Evolutionary conservation across 441 rosid species (phyloP), one percentile per base, ranked within the genome.

Genomic region (Gossypium aridum): DNA sequence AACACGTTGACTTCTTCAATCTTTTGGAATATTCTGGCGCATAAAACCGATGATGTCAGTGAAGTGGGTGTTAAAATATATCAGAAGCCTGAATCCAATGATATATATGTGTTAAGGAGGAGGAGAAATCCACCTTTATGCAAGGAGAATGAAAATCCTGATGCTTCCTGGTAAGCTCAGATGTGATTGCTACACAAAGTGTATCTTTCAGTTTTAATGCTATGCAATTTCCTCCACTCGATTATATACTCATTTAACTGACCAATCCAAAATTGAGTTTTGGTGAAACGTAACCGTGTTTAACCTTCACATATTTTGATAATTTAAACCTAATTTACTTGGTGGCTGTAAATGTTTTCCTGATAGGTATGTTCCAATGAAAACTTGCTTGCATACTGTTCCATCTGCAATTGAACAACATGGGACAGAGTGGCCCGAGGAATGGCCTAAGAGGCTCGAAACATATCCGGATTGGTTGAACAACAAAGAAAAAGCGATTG

Each of bases 341-440:
- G 68, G 64, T 77, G 59, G 62, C 49, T 12, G 20, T 54, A 53
- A 61, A 23, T 25, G 45, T 51, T 22, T 71, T 54, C n/a, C 37
- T 16, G 76, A 72, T 80, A 94, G 98, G 97, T 89, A 94, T 83
- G 87, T 90, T 81, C 85, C 88, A 14, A 84, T 94, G 86, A 91
- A 87, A 80, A 80, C 76, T 31, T 94, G 98, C 82, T 72, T 94
- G 85, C 91, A 92, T 73, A 65, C 86, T 19, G 82, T 92, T 81
- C 97, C 98, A n/a, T 83, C 94, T 22, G 83, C 97, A 67, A 90
- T 92, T 66, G 97, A 94, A 77, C 94, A 92, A 61, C 97, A 84
- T 28, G 98, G 98, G 59, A 82, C 95, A 34, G 97, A 92, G 49
- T 94, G 98, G 97, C 98, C 98, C 19, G 95, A 89, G 78, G 97